Base-by-base conservation (phyloP, 805 yeast genomes). In the Monosporozyma solicola region DNA sequence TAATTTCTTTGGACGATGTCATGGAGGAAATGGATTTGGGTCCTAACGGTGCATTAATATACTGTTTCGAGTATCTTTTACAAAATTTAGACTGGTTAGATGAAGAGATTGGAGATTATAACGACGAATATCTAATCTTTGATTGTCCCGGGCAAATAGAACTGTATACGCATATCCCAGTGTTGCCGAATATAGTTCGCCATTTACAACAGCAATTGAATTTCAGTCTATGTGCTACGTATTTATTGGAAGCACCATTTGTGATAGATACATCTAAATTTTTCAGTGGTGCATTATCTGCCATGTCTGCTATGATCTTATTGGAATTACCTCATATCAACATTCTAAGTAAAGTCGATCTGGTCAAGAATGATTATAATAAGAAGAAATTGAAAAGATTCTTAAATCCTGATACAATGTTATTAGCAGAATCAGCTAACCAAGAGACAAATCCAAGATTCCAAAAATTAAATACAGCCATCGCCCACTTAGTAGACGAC, bases 141-240 rank as follows among this genome's bases (percentile, higher is more conserved):
- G 98, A 92, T 67, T 91, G 97, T 69, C 98, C 98, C 0, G 98
- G 98, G 0, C 98, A 92, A 66, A 91, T 92, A 56, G 99, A 92
- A 68, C 75, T 92, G 24, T 92, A 92, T 65, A 89, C 95, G 5
- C 99, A 94, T 69, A 81, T 92, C 35, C 98, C 98, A 0, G 92
- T 90, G 7, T 74, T 94, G 51, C 99, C 99, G 1, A 79, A 89
- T 2, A 82, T 94, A 6, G 94, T 89, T 8, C 84, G 83, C 58
- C 98, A 94, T 70, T 74, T 94, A 58, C 85, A 84, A 61, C 81
- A 81, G 53, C 84, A 80, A 57, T 73, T 91, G 64, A 87, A 87
- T 63, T 92, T 94, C 73, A 85, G 84, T 53, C 72, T 95, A 15
- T 94, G 99, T 73, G 97, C 97, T 25, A 82, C 96, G 0, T 94